These are phyloP conservation scores for Pichia sp. DNA, from an alignment of 1,139 yeast genomes.

Conservation along the genomic window DNA sequence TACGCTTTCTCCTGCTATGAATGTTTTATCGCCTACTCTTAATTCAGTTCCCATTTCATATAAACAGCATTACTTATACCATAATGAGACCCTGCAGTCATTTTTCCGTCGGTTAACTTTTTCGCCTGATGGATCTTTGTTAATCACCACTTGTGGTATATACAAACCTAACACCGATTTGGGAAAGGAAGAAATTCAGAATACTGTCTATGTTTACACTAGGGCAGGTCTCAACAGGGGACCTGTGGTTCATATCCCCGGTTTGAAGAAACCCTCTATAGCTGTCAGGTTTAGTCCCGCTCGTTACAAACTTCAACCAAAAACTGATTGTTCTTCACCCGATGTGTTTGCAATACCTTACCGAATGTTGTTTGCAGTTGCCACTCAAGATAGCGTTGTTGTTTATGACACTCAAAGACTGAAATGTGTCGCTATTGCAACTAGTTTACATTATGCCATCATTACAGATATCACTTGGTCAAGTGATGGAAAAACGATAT, in stretches of 20 bases:
- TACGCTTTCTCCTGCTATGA: background rate
- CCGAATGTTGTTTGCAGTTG: slow-evolving; percentile 83
- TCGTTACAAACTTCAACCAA: slow-evolving; percentile 35
- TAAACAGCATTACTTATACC: slow-evolving; percentile 46
- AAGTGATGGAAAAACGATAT: slow-evolving; percentile 58
- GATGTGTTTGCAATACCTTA: slow-evolving; percentile 54
- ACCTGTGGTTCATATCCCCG: slow-evolving; percentile 73
- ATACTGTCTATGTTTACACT: slow-evolving; percentile 72
- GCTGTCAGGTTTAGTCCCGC: slow-evolving; percentile 73
- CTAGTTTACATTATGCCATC: slow-evolving; percentile 80
- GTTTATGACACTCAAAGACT: slow-evolving; percentile 70
- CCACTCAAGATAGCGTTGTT: slow-evolving; percentile 81
- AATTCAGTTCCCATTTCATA: background rate
- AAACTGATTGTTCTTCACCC: background rate
- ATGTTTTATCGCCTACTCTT: background rate
- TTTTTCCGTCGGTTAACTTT: slow-evolving; percentile 80
- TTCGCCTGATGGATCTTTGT: slow-evolving; percentile 81
- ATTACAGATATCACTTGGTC: slow-evolving; percentile 88
- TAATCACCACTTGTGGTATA: slow-evolving; percentile 80
- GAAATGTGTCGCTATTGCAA: slow-evolving; percentile 63
- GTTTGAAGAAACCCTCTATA: slow-evolving; percentile 75
- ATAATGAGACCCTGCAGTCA: slow-evolving; percentile 80
- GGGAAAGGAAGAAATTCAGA: slow-evolving; percentile 30
- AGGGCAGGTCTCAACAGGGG: slow-evolving; percentile 57
- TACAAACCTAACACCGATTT: slow-evolving; percentile 27